These are phyloP conservation scores for Xylaria intraflava DNA, from an alignment of 495 filamentous ascomycete species.

Conservation along the genomic window DNA sequence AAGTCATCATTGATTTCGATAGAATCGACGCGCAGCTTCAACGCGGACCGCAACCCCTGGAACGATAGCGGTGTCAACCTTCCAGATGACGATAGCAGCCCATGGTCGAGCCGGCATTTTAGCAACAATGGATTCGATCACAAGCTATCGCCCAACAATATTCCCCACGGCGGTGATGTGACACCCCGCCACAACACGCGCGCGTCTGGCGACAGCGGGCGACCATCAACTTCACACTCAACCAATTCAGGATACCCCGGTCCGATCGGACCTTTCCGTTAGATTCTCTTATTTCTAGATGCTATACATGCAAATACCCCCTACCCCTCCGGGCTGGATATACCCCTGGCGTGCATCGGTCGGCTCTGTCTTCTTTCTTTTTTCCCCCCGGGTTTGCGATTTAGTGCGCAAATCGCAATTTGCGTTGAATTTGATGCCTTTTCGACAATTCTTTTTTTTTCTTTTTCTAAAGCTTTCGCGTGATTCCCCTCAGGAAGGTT, in stretches of 20 bases:
- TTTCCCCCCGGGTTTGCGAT: neutral
- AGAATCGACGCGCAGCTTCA: constrained; percentile 79
- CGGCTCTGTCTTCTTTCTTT: constrained; percentile 38
- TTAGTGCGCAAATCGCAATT: neutral
- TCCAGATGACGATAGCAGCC: constrained; percentile 69
- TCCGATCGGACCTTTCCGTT: constrained; percentile 81
- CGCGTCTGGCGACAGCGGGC: constrained; percentile 81
- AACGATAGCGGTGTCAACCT: constrained; percentile 94
- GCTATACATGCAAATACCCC: constrained; percentile 42
- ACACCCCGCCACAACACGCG: constrained; percentile 76
- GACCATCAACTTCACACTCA: constrained; percentile 89
- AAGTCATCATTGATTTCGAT: constrained; percentile 90
- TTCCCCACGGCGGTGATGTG: constrained; percentile 64
- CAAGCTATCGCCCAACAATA: constrained; percentile 60
- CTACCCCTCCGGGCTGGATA: constrained; percentile 51
- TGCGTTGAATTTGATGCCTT: constrained; percentile 5
- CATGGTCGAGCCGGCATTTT: constrained; percentile 55
- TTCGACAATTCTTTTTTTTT: constrained; percentile 16
- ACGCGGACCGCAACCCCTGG: constrained; percentile 91
- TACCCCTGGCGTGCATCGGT: constrained; percentile 55
- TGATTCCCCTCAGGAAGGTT: constrained; percentile 11
- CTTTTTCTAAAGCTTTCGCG: neutral
- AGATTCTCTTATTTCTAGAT: constrained; percentile 41
- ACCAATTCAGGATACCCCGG: constrained; percentile 87
- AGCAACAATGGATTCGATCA: constrained; percentile 51